Evolutionary conservation across 2,329 filamentous ascomycete species (phyloP), one percentile per base, ranked within the genome.

Genomic region (Penicillium psychrosexuale): DNA sequence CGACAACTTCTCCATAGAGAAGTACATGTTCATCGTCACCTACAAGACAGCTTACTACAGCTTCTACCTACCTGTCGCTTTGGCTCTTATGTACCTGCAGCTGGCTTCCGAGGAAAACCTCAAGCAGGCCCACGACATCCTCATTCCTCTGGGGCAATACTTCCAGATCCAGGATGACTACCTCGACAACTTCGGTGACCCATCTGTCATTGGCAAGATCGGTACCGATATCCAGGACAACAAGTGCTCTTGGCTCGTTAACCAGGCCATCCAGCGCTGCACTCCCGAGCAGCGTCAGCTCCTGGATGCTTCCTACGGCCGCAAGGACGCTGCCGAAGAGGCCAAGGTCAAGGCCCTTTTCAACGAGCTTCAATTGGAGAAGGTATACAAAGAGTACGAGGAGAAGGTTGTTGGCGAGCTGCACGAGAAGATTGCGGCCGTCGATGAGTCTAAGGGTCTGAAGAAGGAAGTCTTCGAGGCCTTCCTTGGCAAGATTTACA

Each of bases 11-110:
- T 91, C 86, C 75, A 82, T 97, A 76, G 84, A 92, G 59, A 99
- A 72, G 82, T 96, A 96, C 82, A 86, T 82, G 68, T 99, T 97
- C 82, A 99, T 99, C 70, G 94, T 99, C 78, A 90, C 96, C 77
- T 97, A 96, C 86, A 99, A 99, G 86, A 99, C 94, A 24, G 92
- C 94, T 48, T 99, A 95, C 82, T 99, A 99, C 82, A 95, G 89
- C 70, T 99, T 99, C 83, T 97, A 97, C 80, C 88, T 99, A 13
- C 94, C 94, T 56, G 91, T 99, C 53, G 93, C 91, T 9, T 84
- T 99, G 42, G 90, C 94, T 5, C 82, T 99, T 66, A 82, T 93
- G 80, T 88, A 91, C 77, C 84, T 92, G 64, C 87, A 91, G 70
- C 82, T 92, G 57, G 94, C 93, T 22, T 94, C 91, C 8, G 84